Percentiles rank a stretch among this genome's conserved stretches.
These are phyloP conservation scores for Penicillium expansum DNA, from an alignment of 2,329 filamentous ascomycete species.

Conservation along the genomic window DNA sequence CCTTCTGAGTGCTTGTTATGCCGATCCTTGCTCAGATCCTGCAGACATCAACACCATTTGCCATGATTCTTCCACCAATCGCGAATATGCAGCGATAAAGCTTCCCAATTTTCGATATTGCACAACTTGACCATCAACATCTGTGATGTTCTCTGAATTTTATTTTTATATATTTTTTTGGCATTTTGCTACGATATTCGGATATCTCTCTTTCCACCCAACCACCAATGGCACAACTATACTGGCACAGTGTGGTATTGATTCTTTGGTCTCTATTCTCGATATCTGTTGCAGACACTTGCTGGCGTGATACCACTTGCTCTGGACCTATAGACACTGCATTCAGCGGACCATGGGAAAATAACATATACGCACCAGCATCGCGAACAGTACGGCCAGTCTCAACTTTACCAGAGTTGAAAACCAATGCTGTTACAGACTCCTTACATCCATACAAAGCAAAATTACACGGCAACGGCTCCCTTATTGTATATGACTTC, in stretches of 20 bases:
- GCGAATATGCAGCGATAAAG: not conserved
- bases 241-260: constrained; percentile 11
- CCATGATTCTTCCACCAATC: constrained; percentile 18
- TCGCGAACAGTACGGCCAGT: constrained; percentile 52
- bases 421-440: constrained; percentile 21
- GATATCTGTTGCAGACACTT: constrained; percentile 31
- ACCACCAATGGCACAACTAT: constrained; percentile 14
- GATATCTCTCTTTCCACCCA: not conserved
- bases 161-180: not conserved
- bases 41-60: not conserved
- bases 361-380: constrained; percentile 56
- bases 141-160: not conserved
- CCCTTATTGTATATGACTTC: constrained; percentile 58
- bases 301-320: constrained; percentile 58
- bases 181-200: not conserved
- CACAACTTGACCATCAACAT: not conserved
- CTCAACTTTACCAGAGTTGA: constrained; percentile 41
- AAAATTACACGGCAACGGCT: constrained; percentile 48
- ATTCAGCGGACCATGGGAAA: constrained; percentile 59
- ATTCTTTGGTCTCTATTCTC: constrained; percentile 16
- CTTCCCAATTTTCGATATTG: not conserved
- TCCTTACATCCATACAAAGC: constrained; percentile 32
- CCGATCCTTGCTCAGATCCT: constrained; percentile 12
- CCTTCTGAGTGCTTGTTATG: constrained; percentile 13
- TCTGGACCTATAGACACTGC: constrained; percentile 49